Evolutionary conservation across 1,139 yeast species (phyloP).

Genomic region (Saccharomyces hybrid): DNA sequence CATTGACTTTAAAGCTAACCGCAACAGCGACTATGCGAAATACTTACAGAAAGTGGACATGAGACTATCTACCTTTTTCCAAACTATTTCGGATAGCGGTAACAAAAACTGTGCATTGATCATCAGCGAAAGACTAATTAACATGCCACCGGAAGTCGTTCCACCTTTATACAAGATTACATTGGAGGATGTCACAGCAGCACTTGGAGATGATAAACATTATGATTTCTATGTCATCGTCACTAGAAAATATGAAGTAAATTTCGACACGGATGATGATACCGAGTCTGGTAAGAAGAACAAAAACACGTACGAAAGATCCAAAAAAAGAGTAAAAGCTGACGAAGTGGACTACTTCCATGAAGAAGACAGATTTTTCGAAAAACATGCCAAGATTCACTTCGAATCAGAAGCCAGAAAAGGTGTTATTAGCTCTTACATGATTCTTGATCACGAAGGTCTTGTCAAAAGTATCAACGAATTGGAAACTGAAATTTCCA

Average conservation of each 20-base stretch:
- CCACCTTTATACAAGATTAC: slow-evolving; percentile 89
- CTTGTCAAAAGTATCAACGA: slow-evolving; percentile 52
- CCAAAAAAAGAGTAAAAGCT: slow-evolving; percentile 35
- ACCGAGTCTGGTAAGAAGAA: slow-evolving; percentile 25
- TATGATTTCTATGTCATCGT: slow-evolving; percentile 66
- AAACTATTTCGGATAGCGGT: slow-evolving; percentile 41
- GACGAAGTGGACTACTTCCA: slow-evolving; percentile 57
- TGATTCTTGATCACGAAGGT: slow-evolving; percentile 40
- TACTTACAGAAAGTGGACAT: slow-evolving; percentile 42
- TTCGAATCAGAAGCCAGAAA: slow-evolving; percentile 68
- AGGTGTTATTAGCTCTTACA: slow-evolving; percentile 77
- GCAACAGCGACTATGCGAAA: slow-evolving; percentile 41
- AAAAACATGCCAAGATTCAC: slow-evolving; percentile 53
- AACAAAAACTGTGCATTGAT: slow-evolving; percentile 61
- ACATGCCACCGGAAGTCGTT: slow-evolving; percentile 94
- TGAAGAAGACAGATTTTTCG: slow-evolving; percentile 75
- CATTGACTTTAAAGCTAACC: slow-evolving; percentile 48
- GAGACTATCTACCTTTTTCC: slow-evolving; percentile 57
- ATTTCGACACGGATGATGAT: slow-evolving; percentile 46
- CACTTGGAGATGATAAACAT: slow-evolving; percentile 44
- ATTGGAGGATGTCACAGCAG: slow-evolving; percentile 59
- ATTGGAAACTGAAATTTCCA: slow-evolving; percentile 50
- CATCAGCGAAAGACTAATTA: slow-evolving; percentile 79
- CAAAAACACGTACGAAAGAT: slow-evolving; percentile 16
- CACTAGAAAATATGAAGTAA: slow-evolving; percentile 79